A percentile compares a stretch with the other conserved stretches of the same genome.
Evolutionary conservation across 441 rosid genomes (phyloP).

Genomic region (Bruguiera hainesii): DNA sequence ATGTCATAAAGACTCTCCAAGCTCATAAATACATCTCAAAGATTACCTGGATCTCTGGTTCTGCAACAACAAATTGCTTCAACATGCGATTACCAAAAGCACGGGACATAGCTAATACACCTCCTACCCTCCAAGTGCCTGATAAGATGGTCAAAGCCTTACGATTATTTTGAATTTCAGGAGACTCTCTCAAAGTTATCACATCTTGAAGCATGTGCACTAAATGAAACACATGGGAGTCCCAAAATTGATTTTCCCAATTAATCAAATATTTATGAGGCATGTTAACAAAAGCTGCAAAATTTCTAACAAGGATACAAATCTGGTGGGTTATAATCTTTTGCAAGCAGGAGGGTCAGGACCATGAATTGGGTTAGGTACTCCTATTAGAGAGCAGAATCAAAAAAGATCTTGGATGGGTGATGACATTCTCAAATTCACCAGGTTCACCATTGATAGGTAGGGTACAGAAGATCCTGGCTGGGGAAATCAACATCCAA

Average conservation of each 20-base stretch:
- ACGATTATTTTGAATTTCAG: neutral
- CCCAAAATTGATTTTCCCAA: neutral
- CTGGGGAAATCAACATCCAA: neutral
- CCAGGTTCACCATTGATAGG: neutral
- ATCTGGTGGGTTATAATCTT: neutral
- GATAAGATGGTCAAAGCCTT: constrained; percentile 25
- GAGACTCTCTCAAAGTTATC: neutral
- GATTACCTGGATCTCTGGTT: constrained; percentile 96
- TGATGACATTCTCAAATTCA: neutral
- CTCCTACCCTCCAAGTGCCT: constrained; percentile 99
- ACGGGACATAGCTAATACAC: constrained; percentile 95
- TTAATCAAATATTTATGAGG: neutral
- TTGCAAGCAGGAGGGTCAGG: neutral
- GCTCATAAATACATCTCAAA: neutral
- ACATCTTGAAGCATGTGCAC: neutral
- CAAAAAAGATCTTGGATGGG: neutral
- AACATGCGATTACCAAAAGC: constrained; percentile 99
- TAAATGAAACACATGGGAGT: neutral
- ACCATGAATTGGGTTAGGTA: neutral
- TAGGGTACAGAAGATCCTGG: neutral
- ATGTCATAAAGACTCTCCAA: no score
- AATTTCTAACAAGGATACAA: neutral
- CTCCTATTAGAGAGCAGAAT: neutral
- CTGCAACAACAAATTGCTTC: constrained; percentile 96
- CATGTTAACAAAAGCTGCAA: neutral